phyloP scores from a whole-genome alignment of 768 basidiomycete genomes.

The Epithele typhae region DNA sequence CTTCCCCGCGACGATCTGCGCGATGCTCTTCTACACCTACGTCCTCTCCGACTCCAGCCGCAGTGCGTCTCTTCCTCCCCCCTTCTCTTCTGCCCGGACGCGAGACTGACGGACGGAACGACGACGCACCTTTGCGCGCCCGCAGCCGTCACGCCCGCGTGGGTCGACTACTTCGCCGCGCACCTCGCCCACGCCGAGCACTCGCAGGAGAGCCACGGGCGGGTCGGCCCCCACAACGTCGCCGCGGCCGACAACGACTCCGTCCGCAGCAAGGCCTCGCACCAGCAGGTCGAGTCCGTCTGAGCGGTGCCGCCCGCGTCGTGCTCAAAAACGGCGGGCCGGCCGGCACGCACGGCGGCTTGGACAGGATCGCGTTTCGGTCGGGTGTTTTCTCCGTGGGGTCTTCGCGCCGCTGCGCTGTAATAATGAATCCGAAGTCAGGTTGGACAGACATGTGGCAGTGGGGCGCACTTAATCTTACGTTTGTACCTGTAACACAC shows the following conservation, averaged over 20 bases:
- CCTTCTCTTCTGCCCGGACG: not conserved
- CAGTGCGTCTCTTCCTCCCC: constrained; percentile 34
- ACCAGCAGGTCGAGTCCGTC: constrained; percentile 13
- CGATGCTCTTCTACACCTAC: constrained; percentile 47
- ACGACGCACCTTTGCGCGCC: no score
- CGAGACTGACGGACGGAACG: no score
- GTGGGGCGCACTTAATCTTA: no score
- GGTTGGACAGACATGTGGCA: no score
- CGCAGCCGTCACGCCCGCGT: constrained; percentile 20
- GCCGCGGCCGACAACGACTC: constrained; percentile 1
- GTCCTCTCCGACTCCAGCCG: constrained; percentile 56
- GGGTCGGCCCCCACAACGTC: constrained; percentile 1
- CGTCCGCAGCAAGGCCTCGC: constrained; percentile 8
- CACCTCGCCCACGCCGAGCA: constrained; percentile 23
- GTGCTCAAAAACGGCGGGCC: no score
- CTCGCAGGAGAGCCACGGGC: constrained; percentile 11
- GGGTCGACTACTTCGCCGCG: constrained; percentile 16
- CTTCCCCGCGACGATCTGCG: constrained; percentile 57
- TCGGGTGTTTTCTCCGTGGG: no score
- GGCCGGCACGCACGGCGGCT: no score
- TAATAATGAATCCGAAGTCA: no score
- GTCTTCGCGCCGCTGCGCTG: no score
- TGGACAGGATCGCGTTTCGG: no score
- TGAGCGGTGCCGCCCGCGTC: not conserved
- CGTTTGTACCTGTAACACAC: no score